Percentiles rank a stretch among this genome's conserved stretches.
Evolutionary conservation across 148 eudicot genomes (phyloP).

Genomic region (Amaranthus cruentus): DNA sequence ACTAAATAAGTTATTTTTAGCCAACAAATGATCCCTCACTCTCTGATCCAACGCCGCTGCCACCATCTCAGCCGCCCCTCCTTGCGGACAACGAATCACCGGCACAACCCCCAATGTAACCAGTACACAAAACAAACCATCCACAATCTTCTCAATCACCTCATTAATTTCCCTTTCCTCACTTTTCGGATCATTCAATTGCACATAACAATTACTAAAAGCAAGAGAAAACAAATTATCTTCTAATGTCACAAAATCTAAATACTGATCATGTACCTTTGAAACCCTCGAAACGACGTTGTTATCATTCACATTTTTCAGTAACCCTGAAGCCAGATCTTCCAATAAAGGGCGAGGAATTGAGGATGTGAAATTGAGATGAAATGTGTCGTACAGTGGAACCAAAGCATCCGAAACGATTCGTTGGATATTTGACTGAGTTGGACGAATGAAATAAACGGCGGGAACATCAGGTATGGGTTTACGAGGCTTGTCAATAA

Average conservation of each 20-base stretch:
- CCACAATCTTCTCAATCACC: constrained; percentile 60
- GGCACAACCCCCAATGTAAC: constrained; percentile 90
- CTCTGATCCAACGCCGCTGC: constrained; percentile 82
- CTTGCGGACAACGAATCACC: constrained; percentile 72
- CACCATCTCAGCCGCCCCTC: constrained; percentile 98
- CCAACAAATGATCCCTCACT: constrained; percentile 79
- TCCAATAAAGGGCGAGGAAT: constrained; percentile 72
- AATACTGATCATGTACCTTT: constrained; percentile 90
- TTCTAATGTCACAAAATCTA: constrained; percentile 87
- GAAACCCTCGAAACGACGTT: constrained; percentile 64
- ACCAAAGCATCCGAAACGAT: constrained; percentile 54
- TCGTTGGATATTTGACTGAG: constrained; percentile 49
- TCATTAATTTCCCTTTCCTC: constrained; percentile 83
- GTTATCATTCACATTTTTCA: constrained; percentile 26
- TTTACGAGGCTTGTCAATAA: constrained; percentile 78
- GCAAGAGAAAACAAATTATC: constrained; percentile 79
- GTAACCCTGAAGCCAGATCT: constrained; percentile 67
- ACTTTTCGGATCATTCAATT: constrained; percentile 83
- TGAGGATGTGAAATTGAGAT: constrained; percentile 82
- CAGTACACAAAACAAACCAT: constrained; percentile 84
- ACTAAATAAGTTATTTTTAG: constrained; percentile 78
- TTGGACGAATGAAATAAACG: constrained; percentile 74
- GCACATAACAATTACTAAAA: constrained; percentile 63
- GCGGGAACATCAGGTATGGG: constrained; percentile 93
- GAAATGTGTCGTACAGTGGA: constrained; percentile 68